These are phyloP conservation scores for Tolypocladium tropicale DNA, from an alignment of 2,329 filamentous ascomycete species.

Conservation along the genomic window DNA sequence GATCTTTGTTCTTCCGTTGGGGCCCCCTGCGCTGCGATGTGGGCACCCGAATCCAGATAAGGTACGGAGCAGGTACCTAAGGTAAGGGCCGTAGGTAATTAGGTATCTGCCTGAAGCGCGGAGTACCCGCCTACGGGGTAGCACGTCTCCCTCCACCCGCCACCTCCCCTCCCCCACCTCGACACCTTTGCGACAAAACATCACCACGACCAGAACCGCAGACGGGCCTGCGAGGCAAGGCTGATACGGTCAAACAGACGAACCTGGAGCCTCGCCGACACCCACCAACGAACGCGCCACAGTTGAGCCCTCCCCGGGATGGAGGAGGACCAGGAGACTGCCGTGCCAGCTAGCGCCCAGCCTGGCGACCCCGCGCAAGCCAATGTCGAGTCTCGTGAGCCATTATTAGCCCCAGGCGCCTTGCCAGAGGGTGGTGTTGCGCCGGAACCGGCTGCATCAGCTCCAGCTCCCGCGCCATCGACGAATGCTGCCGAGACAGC, in stretches of 20 bases:
- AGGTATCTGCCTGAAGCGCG: too few relatives aligned
- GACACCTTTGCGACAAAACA: neutral
- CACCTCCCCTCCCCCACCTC: neutral
- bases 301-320: constrained; percentile 1
- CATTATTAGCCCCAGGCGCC: neutral
- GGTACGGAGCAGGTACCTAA: too few relatives aligned
- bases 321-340: constrained; percentile 6
- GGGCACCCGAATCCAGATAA: too few relatives aligned
- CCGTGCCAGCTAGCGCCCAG: constrained; percentile 4
- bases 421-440: neutral
- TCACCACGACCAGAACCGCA: neutral
- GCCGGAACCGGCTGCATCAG: neutral
- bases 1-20: too few relatives aligned
- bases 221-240: neutral
- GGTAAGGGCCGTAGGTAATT: too few relatives aligned
- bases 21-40: too few relatives aligned
- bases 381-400: constrained; percentile 10
- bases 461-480: constrained; percentile 1
- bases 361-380: constrained; percentile 7
- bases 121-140: too few relatives aligned
- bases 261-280: neutral
- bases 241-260: neutral
- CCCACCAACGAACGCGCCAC: neutral
- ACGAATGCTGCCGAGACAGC: neutral
- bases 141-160: neutral